Percentiles rank a stretch among this genome's conserved stretches.
These are phyloP conservation scores for Fusarium pininemorale DNA, from an alignment of 2,329 filamentous ascomycete genomes.

Conservation along the genomic window DNA sequence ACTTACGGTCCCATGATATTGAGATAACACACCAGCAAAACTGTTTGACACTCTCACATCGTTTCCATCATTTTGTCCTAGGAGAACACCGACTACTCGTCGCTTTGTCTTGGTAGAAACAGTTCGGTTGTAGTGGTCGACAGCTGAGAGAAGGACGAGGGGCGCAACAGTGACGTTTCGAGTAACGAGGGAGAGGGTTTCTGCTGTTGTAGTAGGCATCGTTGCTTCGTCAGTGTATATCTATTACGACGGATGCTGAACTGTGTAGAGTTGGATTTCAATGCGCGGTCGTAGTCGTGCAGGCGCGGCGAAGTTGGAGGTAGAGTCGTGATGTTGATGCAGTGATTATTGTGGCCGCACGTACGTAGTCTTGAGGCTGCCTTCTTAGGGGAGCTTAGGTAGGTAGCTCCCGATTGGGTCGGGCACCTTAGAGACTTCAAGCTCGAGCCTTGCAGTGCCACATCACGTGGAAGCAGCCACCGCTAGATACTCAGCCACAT, in stretches of 20 bases:
- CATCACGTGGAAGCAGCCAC: constrained; percentile 32
- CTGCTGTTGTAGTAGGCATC: constrained; percentile 97
- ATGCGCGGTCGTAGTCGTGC: constrained; percentile 31
- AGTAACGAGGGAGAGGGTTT: constrained; percentile 93
- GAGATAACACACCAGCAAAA: constrained; percentile 78
- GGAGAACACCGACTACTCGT: constrained; percentile 91
- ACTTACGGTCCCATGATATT: constrained; percentile 2
- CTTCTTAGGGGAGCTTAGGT: constrained; percentile 44
- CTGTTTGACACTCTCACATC: constrained; percentile 98
- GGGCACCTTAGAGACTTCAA: constrained; percentile 21
- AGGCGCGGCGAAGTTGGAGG: constrained; percentile 22
- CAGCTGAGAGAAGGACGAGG: constrained; percentile 94
- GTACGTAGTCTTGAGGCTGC: constrained; percentile 47
- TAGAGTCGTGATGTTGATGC: constrained; percentile 33
- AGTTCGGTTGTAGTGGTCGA: constrained; percentile 97
- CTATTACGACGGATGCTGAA: constrained; percentile 26
- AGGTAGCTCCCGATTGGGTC: constrained; percentile 44
- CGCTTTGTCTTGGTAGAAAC: constrained; percentile 85
- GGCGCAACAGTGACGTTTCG: constrained; percentile 97
- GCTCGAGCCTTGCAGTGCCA: constrained; percentile 29
- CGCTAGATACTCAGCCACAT: constrained; percentile 12
- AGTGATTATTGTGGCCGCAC: constrained; percentile 38
- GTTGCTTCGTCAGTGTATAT: constrained; percentile 46
- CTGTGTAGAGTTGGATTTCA: constrained; percentile 6
- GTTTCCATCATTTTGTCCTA: constrained; percentile 96